Conservation (phyloP, 106 monocot species). For the Dactylorhiza incarnata region DNA sequence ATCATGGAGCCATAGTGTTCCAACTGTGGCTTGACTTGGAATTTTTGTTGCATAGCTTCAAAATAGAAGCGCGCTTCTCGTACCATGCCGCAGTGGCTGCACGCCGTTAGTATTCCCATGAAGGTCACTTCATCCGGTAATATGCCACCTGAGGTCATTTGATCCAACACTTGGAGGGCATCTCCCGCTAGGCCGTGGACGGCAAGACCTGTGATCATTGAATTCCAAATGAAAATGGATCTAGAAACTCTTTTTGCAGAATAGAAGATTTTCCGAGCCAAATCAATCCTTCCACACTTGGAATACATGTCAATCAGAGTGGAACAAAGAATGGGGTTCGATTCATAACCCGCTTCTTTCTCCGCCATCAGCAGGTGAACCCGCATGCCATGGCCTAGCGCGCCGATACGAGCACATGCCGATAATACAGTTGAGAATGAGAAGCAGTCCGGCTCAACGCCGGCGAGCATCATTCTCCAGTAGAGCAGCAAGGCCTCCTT, state of each 20-base stretch:
- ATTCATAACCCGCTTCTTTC: not conserved
- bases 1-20: slow-evolving; percentile 42
- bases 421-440: slow-evolving; percentile 32
- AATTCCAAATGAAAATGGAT: slow-evolving; percentile 35
- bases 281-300: slow-evolving; percentile 42
- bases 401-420: slow-evolving; percentile 34
- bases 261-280: slow-evolving; percentile 21
- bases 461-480: slow-evolving; percentile 15
- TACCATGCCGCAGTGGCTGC: slow-evolving; percentile 41
- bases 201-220: slow-evolving; percentile 46
- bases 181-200: slow-evolving; percentile 28
- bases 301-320: slow-evolving; percentile 58
- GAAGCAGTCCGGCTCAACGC: slow-evolving; percentile 38
- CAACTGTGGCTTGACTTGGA: slow-evolving; percentile 24
- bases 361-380: slow-evolving; percentile 28
- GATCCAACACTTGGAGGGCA: slow-evolving; percentile 16
- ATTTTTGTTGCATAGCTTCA: slow-evolving; percentile 16
- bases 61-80: slow-evolving; percentile 28
- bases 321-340: slow-evolving; percentile 30
- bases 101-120: slow-evolving; percentile 33
- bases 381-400: slow-evolving; percentile 16
- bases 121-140: slow-evolving; percentile 38
- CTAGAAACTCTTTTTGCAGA: not conserved
- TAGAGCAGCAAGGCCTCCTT: slow-evolving; percentile 29
- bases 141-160: slow-evolving; percentile 23